Evolutionary conservation across 192 early-diverging fungal genomes (phyloP), one percentile per base, ranked within the genome.

Genomic region (Geranomyces variabilis): DNA sequence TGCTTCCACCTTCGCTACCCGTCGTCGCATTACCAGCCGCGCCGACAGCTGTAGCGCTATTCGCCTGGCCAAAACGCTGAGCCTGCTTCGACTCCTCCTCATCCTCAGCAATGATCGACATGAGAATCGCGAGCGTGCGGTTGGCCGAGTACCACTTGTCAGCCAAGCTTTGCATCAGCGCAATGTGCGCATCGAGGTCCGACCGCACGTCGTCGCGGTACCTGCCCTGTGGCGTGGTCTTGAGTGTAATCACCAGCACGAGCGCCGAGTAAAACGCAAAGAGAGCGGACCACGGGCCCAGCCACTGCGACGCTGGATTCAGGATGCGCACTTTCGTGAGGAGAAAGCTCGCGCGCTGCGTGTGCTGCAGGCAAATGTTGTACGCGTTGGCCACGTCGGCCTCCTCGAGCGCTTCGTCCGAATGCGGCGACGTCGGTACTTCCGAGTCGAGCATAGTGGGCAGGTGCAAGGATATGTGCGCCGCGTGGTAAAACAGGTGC

Each of bases 401-500:
- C 58, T 60, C 31, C 31, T 26, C 31, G 31, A 17, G 22, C 22
- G 17, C 28, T 6, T 60, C 28, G 28, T 60, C 58, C 17, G 58
- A 60, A 26, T 53, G 51, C 28, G 58, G 58, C 31, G 58, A 60
- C 9, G 17, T 24, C 1, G 66, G 36, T 17, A 48, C 12, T 15
- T 22, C 43, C 12, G 31, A 33, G 33, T 59, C 69, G 53, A 74
- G 15, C 19, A 66, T 10, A 9, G 72, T 65, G n/a, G 72, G 72
- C 7, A 74, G 57, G 45, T 74, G 64, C 12, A 74, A 64, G 17
- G 63, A 26, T 8, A 74, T 59, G 55, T 65, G 43, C 19, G 49
- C 49, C 17, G 63, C 63, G 64, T 74, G 57, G 65, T 74, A 60
- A 45, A 67, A 63, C 28, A 74, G 44, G 33, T 74, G 72, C 19